These are phyloP conservation scores for Cyclotella choctawhatcheeana DNA, from an alignment of 108 stramenopile species.

Conservation along the genomic window DNA sequence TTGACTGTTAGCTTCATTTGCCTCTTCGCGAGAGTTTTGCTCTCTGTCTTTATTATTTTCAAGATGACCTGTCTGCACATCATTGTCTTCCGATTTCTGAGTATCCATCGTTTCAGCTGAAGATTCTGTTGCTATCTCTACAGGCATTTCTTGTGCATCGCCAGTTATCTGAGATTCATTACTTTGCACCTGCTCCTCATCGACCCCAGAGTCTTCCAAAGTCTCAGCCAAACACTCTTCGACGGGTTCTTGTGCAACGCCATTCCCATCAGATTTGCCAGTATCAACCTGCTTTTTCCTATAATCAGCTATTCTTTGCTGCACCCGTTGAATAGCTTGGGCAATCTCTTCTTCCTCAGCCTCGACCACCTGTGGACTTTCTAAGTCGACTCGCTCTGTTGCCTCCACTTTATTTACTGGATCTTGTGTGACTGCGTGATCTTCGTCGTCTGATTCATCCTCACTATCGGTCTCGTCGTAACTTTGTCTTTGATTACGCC, in stretches of 20 bases:
- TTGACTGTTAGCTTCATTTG: too few species aligned
- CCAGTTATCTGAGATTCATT: background rate
- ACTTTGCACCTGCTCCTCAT: background rate
- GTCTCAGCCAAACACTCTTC: background rate
- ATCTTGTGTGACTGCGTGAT: too few species aligned
- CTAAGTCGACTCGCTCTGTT: conserved; percentile 10
- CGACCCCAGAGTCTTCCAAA: background rate
- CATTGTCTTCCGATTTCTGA: background rate
- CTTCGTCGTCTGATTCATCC: conserved; percentile 17
- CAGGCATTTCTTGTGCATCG: background rate
- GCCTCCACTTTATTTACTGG: background rate
- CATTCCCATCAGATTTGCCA: background rate
- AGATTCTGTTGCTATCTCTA: background rate
- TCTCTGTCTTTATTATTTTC: too few species aligned
- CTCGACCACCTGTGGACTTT: conserved; percentile 6
- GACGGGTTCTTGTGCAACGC: background rate
- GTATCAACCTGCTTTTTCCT: background rate
- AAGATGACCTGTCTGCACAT: too few species aligned
- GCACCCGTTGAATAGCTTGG: conserved; percentile 44
- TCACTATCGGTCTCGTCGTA: conserved; percentile 19
- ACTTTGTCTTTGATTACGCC: conserved; percentile 4
- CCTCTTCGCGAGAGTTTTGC: too few species aligned
- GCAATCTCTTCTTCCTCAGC: conserved; percentile 21
- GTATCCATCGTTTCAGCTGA: background rate
- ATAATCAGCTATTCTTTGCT: conserved; percentile 33